Conservation (phyloP, 1,284 basidiomycete species). For the Leccinum holopus region DNA sequence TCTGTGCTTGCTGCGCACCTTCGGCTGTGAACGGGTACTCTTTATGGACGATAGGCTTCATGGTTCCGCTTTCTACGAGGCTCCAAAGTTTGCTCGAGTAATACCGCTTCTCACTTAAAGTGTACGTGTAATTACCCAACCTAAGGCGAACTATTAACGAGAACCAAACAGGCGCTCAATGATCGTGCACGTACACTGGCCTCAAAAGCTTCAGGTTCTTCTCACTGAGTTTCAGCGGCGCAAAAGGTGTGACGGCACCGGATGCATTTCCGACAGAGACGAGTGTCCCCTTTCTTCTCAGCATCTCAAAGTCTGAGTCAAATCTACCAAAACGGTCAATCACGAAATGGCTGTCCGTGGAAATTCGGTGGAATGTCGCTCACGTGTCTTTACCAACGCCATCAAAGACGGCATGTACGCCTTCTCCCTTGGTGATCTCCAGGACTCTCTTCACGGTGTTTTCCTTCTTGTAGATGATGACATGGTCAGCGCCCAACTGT, state of each 20-base stretch:
- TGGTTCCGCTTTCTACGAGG: conserved; percentile 55
- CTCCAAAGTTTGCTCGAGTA: conserved; percentile 68
- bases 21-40: conserved; percentile 85
- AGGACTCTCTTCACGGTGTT: conserved; percentile 72
- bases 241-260: conserved; percentile 72
- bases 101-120: conserved; percentile 24
- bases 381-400: conserved; percentile 93
- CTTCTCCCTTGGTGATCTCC: conserved; percentile 79
- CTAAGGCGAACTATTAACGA: conserved; percentile 34
- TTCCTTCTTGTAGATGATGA: conserved; percentile 78
- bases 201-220: conserved; percentile 85
- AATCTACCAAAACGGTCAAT: conserved; percentile 48
- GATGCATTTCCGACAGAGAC: conserved; percentile 94
- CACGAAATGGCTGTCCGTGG: too few species aligned
- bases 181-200: conserved; percentile 57
- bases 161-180: not conserved
- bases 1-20: conserved; percentile 76
- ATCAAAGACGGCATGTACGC: conserved; percentile 88
- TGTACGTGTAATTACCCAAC: conserved; percentile 56
- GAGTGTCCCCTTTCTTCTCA: conserved; percentile 79
- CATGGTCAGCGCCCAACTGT: conserved; percentile 72
- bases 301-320: conserved; percentile 78
- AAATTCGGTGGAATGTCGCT: conserved; percentile 33
- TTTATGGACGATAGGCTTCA: conserved; percentile 74
- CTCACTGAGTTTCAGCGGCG: conserved; percentile 69